Evolutionary conservation across 495 filamentous ascomycete genomes (phyloP).

Genomic region (Penicillium argentinense): DNA sequence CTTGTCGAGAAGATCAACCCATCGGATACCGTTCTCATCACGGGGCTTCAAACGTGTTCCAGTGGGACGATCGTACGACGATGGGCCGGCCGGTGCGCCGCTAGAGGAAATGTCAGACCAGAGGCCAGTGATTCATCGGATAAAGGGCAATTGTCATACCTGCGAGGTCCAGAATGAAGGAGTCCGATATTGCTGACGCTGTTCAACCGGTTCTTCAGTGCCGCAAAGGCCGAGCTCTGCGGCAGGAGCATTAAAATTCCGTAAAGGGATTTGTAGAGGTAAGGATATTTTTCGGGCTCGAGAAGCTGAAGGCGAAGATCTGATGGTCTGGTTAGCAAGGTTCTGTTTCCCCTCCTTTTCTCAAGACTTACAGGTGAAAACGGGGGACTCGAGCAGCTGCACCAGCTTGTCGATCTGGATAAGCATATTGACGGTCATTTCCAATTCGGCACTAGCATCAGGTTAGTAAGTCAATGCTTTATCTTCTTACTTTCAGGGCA

Average conservation of each 20-base stretch:
- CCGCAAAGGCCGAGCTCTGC: constrained; percentile 94
- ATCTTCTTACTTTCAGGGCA: neutral
- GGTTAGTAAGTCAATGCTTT: constrained; percentile 37
- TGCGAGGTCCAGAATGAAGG: constrained; percentile 78
- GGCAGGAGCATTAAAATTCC: constrained; percentile 97
- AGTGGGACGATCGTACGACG: constrained; percentile 60
- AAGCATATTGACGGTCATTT: constrained; percentile 98
- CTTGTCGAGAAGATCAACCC: constrained; percentile 94
- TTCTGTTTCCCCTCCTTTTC: too few species aligned
- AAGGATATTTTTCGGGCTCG: constrained; percentile 95
- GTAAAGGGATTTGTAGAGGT: constrained; percentile 98
- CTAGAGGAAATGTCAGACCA: constrained; percentile 14
- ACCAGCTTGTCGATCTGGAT: constrained; percentile 99
- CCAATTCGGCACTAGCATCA: constrained; percentile 75
- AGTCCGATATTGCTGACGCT: constrained; percentile 96
- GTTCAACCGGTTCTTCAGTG: constrained; percentile 94
- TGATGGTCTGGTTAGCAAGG: constrained; percentile 31
- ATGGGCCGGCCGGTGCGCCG: constrained; percentile 14
- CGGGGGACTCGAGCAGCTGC: constrained; percentile 93
- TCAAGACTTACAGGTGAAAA: constrained; percentile 99
- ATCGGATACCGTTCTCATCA: constrained; percentile 81
- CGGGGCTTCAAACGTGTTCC: constrained; percentile 75
- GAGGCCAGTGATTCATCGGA: too few species aligned
- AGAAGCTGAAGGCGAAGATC: constrained; percentile 94
- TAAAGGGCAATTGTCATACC: too few species aligned